A percentile compares a stretch with the other conserved stretches of the same genome.
Evolutionary conservation across 768 basidiomycete genomes (phyloP).

Genomic region (Mycena galericulata): DNA sequence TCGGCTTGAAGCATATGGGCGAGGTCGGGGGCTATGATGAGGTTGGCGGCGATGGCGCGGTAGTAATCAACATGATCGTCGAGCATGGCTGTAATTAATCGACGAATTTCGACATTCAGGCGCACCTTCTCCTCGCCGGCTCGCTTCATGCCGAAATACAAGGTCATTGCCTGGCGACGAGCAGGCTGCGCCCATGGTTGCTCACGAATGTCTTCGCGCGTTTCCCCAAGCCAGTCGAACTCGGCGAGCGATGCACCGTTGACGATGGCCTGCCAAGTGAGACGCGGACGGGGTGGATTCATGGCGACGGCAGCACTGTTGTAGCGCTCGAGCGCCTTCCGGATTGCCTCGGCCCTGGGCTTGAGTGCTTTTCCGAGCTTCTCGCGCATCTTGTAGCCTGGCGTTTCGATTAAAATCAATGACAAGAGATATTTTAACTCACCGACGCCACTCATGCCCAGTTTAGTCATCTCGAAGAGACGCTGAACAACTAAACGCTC

Average conservation of each 20-base stretch:
- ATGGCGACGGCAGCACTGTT: not conserved
- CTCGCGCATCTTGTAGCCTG: conserved; percentile 13
- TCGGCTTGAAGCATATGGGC: too few relatives aligned
- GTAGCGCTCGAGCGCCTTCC: not conserved
- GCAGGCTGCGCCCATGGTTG: conserved; percentile 43
- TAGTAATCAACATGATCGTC: not conserved
- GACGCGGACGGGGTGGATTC: not conserved
- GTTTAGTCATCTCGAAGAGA: not conserved
- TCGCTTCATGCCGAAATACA: conserved; percentile 35
- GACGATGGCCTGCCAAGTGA: not conserved
- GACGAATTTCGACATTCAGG: not conserved
- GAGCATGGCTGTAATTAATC: not conserved
- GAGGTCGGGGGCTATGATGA: too few relatives aligned
- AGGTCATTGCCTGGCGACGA: conserved; percentile 39
- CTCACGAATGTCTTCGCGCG: conserved; percentile 42
- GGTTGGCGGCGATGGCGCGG: too few relatives aligned
- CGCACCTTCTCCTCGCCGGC: not conserved
- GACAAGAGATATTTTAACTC: not conserved
- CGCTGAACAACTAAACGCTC: conserved; percentile 2
- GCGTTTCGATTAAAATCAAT: not conserved
- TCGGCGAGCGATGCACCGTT: conserved; percentile 41
- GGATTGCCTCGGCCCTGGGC: conserved; percentile 7
- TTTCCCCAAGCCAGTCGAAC: conserved; percentile 48
- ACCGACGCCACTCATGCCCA: conserved; percentile 15
- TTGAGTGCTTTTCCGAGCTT: conserved; percentile 5